Evolutionary conservation across 2,329 filamentous ascomycete species (phyloP).

Genomic region (Gaeumannomyces tritici): DNA sequence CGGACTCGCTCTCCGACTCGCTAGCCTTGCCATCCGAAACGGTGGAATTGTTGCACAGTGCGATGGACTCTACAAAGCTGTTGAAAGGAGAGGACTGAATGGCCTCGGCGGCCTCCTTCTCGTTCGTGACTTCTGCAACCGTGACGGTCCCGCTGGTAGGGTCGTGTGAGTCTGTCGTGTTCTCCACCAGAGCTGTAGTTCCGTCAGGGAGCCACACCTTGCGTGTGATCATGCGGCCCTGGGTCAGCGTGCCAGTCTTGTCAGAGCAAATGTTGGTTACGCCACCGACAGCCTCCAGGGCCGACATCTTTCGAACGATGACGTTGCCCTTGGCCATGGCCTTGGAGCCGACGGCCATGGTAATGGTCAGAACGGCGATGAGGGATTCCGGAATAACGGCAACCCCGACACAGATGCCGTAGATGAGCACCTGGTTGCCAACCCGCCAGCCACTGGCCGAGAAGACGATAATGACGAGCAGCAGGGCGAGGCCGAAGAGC

Average conservation of each 20-base stretch:
- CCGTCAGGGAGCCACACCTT: constrained; percentile 51
- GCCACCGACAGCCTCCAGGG: constrained; percentile 44
- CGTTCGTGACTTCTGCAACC: constrained; percentile 30
- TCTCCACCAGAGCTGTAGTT: constrained; percentile 41
- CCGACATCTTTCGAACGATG: constrained; percentile 45
- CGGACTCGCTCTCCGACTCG: constrained; percentile 5
- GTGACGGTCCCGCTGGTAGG: constrained; percentile 45
- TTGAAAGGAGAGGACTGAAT: constrained; percentile 23
- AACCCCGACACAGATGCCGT: constrained; percentile 38
- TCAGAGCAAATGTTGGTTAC: constrained; percentile 51
- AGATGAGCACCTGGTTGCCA: constrained; percentile 36
- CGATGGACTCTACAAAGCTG: constrained; percentile 42
- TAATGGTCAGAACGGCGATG: constrained; percentile 55
- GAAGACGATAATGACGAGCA: constrained; percentile 31
- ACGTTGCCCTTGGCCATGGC: constrained; percentile 46
- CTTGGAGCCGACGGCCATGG: constrained; percentile 47
- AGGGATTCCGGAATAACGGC: constrained; percentile 46
- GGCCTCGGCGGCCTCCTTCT: constrained; percentile 17
- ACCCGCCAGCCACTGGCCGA: constrained; percentile 27
- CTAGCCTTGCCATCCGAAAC: constrained; percentile 33
- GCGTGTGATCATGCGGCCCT: constrained; percentile 56
- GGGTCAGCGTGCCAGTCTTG: constrained; percentile 58
- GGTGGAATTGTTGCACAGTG: constrained; percentile 51
- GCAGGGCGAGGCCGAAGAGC: constrained; percentile 48
- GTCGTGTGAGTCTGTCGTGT: constrained; percentile 49